phyloP scores from a whole-genome alignment of 345 rosid species.

The Syzygium aqueum region DNA sequence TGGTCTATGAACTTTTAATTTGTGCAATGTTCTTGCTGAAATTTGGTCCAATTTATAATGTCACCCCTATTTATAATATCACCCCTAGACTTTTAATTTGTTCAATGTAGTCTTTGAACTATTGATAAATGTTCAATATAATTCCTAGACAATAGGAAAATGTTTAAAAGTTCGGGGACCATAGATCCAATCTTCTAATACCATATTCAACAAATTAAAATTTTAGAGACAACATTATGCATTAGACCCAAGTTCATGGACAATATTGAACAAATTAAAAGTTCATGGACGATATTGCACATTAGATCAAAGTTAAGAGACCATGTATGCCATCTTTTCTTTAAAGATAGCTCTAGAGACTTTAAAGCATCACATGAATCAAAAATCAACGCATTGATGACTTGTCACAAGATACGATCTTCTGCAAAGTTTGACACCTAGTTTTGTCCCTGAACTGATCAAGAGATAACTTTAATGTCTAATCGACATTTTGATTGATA shows the following conservation, averaged over 20 bases:
- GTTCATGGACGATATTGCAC: rapidly evolving
- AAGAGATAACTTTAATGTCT: neutral
- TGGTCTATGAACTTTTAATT: neutral
- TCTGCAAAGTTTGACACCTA: neutral
- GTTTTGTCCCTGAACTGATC: neutral
- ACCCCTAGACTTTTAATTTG: neutral
- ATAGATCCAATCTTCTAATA: no score
- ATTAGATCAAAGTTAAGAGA: rapidly evolving
- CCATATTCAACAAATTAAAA: neutral
- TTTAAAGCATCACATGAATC: neutral
- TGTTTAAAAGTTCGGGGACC: rapidly evolving
- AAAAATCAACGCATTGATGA: neutral
- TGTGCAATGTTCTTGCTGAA: rapidly evolving
- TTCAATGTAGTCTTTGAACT: neutral
- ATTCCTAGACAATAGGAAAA: neutral
- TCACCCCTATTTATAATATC: neutral
- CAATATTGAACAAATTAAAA: neutral
- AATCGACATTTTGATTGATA: no score
- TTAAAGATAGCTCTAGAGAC: rapidly evolving
- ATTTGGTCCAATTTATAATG: neutral
- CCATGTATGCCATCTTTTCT: neutral
- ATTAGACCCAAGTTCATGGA: rapidly evolving
- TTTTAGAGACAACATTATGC: neutral
- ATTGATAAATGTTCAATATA: no score
- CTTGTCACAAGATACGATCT: neutral